Percentiles rank a stretch among this genome's conserved stretches.
These are phyloP conservation scores for Umbelopsis vinacea DNA, from an alignment of 192 early-diverging fungal species.

Conservation along the genomic window DNA sequence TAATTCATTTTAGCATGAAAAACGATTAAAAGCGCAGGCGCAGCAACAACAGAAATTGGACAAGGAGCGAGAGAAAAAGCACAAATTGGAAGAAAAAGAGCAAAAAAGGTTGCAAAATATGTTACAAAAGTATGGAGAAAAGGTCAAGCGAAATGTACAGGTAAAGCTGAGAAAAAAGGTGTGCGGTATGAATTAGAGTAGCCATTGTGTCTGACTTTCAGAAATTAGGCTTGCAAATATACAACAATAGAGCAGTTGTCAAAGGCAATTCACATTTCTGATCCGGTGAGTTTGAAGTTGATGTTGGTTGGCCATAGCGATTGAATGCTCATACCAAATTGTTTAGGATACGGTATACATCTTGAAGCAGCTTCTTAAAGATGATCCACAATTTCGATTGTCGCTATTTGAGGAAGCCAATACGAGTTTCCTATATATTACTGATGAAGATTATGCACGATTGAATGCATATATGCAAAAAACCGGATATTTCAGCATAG, in stretches of 20 bases:
- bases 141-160: slow-evolving; percentile 17
- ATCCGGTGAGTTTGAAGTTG: neutral
- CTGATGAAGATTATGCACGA: slow-evolving; percentile 17
- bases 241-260: slow-evolving; percentile 18
- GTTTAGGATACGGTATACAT: slow-evolving; percentile 19
- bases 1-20: neutral
- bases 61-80: slow-evolving; percentile 2
- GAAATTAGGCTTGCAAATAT: slow-evolving; percentile 11
- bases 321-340: neutral
- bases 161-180: neutral
- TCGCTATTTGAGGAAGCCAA: slow-evolving; percentile 15
- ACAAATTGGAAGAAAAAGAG: slow-evolving; percentile 28
- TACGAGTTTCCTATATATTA: slow-evolving; percentile 20
- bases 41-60: slow-evolving; percentile 16
- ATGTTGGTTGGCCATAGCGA: neutral
- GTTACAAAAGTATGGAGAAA: slow-evolving; percentile 26
- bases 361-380: slow-evolving; percentile 21
- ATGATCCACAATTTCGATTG: slow-evolving; percentile 12
- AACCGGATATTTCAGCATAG: slow-evolving; percentile 17
- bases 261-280: slow-evolving; percentile 1
- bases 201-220: neutral
- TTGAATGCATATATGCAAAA: slow-evolving; percentile 11
- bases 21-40: slow-evolving; percentile 14
- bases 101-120: slow-evolving; percentile 14
- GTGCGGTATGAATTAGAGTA: neutral